A percentile compares a stretch with the other conserved stretches of the same genome.
phyloP scores from a whole-genome alignment of 306 rosid genomes.

The Alnus rubra region DNA sequence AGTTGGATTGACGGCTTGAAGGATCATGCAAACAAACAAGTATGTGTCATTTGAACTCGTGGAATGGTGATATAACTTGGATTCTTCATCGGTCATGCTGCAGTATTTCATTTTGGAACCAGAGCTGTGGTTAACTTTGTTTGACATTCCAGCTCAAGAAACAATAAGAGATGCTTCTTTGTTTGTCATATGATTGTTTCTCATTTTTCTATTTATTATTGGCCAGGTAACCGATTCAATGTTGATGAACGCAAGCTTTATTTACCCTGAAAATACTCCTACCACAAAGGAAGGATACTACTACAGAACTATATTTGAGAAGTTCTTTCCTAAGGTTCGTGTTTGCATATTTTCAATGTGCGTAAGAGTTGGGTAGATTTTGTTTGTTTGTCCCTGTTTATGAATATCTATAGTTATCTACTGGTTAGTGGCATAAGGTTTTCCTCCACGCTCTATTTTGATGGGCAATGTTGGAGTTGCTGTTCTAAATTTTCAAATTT shows the following conservation, averaged over 20 bases:
- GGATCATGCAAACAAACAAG: conserved; percentile 80
- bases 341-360: conserved; percentile 3
- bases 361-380: not conserved
- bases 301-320: conserved; percentile 86
- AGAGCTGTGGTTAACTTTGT: not conserved
- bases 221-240: conserved; percentile 79
- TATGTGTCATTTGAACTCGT: conserved; percentile 30
- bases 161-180: conserved; percentile 8
- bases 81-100: conserved; percentile 10
- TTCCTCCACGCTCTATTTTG: not conserved
- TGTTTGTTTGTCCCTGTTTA: not conserved
- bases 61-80: not conserved
- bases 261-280: conserved; percentile 95
- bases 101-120: conserved; percentile 3
- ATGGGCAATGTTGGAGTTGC: not conserved
- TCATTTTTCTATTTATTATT: conserved; percentile 17
- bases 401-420: conserved; percentile 1
- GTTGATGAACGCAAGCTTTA: conserved; percentile 64
- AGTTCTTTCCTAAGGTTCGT: conserved; percentile 84
- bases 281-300: conserved; percentile 84
- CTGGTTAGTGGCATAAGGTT: not conserved
- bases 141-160: not conserved
- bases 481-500: not conserved
- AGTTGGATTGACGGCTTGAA: conserved; percentile 98
- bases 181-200: conserved; percentile 4